These are phyloP conservation scores for Tulasnella sp. DNA, from an alignment of 768 basidiomycete genomes.

Conservation along the genomic window DNA sequence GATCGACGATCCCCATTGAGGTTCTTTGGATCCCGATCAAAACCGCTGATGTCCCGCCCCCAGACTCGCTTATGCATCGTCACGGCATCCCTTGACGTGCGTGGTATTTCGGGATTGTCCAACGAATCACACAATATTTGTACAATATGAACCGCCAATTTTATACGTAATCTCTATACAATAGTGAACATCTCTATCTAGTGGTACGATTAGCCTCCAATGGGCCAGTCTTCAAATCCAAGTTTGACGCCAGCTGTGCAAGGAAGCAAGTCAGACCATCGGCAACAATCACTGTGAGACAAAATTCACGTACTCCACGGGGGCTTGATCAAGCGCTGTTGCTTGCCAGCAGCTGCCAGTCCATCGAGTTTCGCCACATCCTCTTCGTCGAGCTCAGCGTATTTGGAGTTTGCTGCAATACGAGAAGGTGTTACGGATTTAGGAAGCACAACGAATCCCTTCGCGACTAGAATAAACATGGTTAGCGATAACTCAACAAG, in stretches of 20 bases:
- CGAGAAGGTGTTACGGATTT: slow-evolving; percentile 65
- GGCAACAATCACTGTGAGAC: background rate
- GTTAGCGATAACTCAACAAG: too few relatives aligned
- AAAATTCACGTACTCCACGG: slow-evolving; percentile 10
- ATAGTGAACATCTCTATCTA: too few relatives aligned
- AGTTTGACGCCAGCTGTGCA: slow-evolving; percentile 8
- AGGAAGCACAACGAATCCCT: slow-evolving; percentile 54
- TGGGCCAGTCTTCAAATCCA: slow-evolving; percentile 17
- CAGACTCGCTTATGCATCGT: too few relatives aligned
- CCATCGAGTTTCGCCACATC: slow-evolving; percentile 16
- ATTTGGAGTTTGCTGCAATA: slow-evolving; percentile 27
- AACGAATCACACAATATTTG: too few relatives aligned
- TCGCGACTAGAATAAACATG: slow-evolving; percentile 34
- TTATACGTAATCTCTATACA: too few relatives aligned
- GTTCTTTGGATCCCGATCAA: too few relatives aligned
- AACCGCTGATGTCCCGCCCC: too few relatives aligned
- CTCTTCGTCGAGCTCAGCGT: slow-evolving; percentile 2
- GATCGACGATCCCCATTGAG: too few relatives aligned
- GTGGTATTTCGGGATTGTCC: too few relatives aligned
- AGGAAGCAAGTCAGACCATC: background rate
- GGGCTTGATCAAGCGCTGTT: slow-evolving; percentile 15
- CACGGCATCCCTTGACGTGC: too few relatives aligned
- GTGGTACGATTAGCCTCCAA: too few relatives aligned
- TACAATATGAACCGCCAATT: too few relatives aligned
- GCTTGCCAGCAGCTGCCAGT: slow-evolving; percentile 14